Conservation (phyloP, 2,329 filamentous ascomycete genomes). For the Fusarium veterinarium region DNA sequence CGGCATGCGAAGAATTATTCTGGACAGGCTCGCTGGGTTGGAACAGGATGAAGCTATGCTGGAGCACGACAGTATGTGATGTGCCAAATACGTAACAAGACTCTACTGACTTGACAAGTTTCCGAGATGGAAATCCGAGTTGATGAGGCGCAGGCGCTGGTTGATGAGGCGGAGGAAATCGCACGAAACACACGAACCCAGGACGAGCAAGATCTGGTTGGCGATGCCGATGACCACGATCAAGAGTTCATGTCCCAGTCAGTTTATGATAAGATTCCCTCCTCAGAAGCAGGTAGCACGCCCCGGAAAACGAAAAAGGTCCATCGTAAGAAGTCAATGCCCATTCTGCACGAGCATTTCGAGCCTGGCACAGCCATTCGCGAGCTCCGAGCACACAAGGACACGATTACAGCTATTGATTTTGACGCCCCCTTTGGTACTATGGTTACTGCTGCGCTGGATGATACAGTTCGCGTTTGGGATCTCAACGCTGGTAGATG, state of each 20-base stretch:
- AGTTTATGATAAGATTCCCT: conserved; percentile 91
- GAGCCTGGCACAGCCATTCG: conserved; percentile 89
- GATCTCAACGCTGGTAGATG: conserved; percentile 94
- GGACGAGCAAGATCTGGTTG: conserved; percentile 65
- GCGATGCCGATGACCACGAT: conserved; percentile 61
- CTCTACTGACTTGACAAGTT: conserved; percentile 60
- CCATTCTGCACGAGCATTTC: conserved; percentile 94
- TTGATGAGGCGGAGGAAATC: conserved; percentile 68
- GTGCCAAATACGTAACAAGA: neutral
- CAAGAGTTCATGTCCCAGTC: conserved; percentile 94
- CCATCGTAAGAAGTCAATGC: conserved; percentile 84
- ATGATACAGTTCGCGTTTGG: conserved; percentile 96
- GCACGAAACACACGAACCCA: conserved; percentile 63
- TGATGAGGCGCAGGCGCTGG: conserved; percentile 70
- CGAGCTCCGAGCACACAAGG: conserved; percentile 88
- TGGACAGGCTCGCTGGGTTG: conserved; percentile 85
- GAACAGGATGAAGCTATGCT: conserved; percentile 92
- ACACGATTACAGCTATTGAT: conserved; percentile 89
- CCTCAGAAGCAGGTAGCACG: conserved; percentile 58
- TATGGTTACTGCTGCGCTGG: conserved; percentile 89
- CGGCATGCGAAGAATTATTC: conserved; percentile 90
- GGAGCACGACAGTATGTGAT: conserved; percentile 82
- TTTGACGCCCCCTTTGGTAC: conserved; percentile 98
- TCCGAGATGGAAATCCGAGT: conserved; percentile 71
- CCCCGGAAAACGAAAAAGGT: conserved; percentile 64